Base-by-base conservation (phyloP, 768 basidiomycete genomes). In the Phaffia tasmanica region DNA sequence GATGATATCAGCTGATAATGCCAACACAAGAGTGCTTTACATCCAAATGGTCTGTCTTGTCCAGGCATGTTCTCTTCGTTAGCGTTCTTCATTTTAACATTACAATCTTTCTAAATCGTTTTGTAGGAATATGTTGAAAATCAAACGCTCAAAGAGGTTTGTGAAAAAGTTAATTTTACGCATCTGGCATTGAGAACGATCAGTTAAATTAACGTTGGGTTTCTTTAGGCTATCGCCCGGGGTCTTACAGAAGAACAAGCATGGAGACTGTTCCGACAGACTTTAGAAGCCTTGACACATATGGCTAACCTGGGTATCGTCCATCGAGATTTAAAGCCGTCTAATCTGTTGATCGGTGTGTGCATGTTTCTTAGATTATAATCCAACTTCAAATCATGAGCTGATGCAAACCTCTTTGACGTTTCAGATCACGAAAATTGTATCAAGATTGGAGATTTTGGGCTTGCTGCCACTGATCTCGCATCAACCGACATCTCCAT, bases 281-380 rank as follows among this genome's bases (percentile, higher is more conserved):
- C 92, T 48, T 76, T 94, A 42, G 90, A 94, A 69, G 92, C 92
- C 0, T 79, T 97, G 14, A 86, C 86, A 0, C 88, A 95, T 70
- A 90, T 95, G 84, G 85, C 88, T 1, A 85, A 83, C 29, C 79
- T 87, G 64, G 86, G 88, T n/a, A 92, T 97, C 72, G 71, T 75
- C 15, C 73, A 74, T 61, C 68, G 88, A 60, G 92, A 95, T 74
- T 88, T 97, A 74, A 97, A 97, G 74, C 78, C 90, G 18, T 88
- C 87, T 0, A 97, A 97, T 72, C 91, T 97, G 70, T 90, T 97
- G 76, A 89, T 94, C 59, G 89, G 89, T 89, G 71, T 35, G 81
- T 75, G n/a, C 25, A 32, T 25, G 1, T 27, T 8, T 5, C n/a
- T 3, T 27, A n/a, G 4, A 29, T 3, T 6, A n/a, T 51, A 7